Percentiles rank a stretch among this genome's conserved stretches.
Conservation (phyloP, 1,139 yeast species). For the Debaryomycetaceae sp. region DNA sequence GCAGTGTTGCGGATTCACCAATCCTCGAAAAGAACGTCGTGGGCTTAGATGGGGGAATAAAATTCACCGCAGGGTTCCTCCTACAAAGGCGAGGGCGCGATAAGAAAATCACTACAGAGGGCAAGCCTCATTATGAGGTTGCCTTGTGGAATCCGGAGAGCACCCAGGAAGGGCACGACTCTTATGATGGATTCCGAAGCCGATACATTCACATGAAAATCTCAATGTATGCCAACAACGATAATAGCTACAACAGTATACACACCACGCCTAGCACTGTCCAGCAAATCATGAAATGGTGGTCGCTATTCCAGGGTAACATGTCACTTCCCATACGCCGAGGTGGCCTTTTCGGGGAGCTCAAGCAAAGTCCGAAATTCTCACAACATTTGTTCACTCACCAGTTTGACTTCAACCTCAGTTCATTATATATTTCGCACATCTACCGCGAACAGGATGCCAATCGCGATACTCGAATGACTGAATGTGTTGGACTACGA, state of each 20-base stretch:
- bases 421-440: slow-evolving; percentile 31
- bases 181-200: slow-evolving; percentile 70
- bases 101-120: slow-evolving; percentile 38
- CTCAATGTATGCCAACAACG: slow-evolving; percentile 44
- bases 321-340: slow-evolving; percentile 31
- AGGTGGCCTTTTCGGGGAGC: slow-evolving; percentile 30
- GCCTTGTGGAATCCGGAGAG: slow-evolving; percentile 52
- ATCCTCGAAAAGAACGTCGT: slow-evolving; percentile 43
- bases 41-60: slow-evolving; percentile 49
- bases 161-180: slow-evolving; percentile 50
- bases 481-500: slow-evolving; percentile 29
- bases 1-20: slow-evolving; percentile 6
- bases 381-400: slow-evolving; percentile 33
- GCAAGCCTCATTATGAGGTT: slow-evolving; percentile 64
- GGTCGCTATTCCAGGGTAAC: slow-evolving; percentile 34
- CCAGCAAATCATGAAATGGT: slow-evolving; percentile 32
- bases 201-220: slow-evolving; percentile 73
- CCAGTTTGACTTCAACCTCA: slow-evolving; percentile 29
- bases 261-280: slow-evolving; percentile 32
- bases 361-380: slow-evolving; percentile 24
- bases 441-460: slow-evolving; percentile 17
- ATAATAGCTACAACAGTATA: slow-evolving; percentile 29
- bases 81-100: slow-evolving; percentile 35
- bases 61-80: slow-evolving; percentile 46
- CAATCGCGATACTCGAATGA: slow-evolving; percentile 10